A percentile compares a stretch with the other conserved stretches of the same genome.
Evolutionary conservation across 2,329 filamentous ascomycete genomes (phyloP).

Genomic region (Chrysosphaeria jannelii): DNA sequence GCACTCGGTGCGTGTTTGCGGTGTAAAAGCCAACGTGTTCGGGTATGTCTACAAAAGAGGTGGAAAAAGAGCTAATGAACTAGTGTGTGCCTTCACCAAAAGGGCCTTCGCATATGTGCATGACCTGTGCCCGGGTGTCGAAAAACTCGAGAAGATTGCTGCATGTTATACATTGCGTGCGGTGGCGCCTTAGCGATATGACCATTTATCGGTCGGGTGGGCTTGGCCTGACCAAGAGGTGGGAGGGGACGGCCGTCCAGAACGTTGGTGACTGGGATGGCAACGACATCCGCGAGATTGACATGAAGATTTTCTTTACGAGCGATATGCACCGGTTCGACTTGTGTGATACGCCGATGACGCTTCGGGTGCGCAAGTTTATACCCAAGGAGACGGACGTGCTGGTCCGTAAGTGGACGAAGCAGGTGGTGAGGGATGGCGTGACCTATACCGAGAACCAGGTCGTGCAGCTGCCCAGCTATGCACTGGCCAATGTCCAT

Average conservation of each 20-base stretch:
- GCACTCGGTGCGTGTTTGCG: conserved; percentile 13
- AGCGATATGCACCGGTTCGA: conserved; percentile 8
- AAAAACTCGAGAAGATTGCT: conserved; percentile 16
- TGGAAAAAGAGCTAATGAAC: too few relatives aligned
- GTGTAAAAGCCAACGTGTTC: conserved; percentile 14
- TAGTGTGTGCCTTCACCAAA: conserved; percentile 6
- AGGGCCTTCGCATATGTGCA: conserved; percentile 8
- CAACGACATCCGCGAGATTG: conserved; percentile 8
- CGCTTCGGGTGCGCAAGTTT: conserved; percentile 14
- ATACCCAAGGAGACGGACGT: conserved; percentile 10
- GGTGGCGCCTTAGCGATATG: conserved; percentile 14
- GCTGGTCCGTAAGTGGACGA: conserved; percentile 11
- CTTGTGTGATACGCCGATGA: conserved; percentile 10
- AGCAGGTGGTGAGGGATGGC: conserved; percentile 1
- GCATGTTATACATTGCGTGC: conserved; percentile 14
- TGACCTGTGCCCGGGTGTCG: conserved; percentile 11
- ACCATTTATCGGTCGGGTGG: conserved; percentile 14
- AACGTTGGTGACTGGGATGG: conserved; percentile 11
- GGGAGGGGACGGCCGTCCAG: conserved; percentile 12
- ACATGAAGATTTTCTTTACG: conserved; percentile 8
- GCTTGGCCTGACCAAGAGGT: conserved; percentile 14
- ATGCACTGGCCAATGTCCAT: conserved; percentile 2
- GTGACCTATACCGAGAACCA: conserved; percentile 1
- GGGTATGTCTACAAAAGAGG: conserved; percentile 8
- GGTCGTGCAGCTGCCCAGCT: conserved; percentile 3